Evolutionary conservation across 2,329 filamentous ascomycete species (phyloP), one percentile per base, ranked within the genome.

Genomic region (Paracamarosporium sp.): DNA sequence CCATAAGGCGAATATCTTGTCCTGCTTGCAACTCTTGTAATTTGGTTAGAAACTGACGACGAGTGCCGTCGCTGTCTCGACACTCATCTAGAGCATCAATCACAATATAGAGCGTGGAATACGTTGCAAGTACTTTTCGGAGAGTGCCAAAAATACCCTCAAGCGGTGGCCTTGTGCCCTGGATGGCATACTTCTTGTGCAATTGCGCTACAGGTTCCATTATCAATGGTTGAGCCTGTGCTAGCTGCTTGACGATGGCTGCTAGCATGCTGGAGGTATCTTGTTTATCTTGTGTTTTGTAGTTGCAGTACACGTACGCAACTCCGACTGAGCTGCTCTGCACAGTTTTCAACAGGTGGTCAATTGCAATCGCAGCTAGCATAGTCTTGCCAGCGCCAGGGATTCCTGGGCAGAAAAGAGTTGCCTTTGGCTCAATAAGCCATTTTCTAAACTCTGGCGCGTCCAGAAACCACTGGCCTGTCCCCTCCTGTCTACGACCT

Each of bases 381-480:
- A 48, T 36, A 1, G 30, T 48, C 30, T 48, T 48, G 1, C 30
- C 17, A 15, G 45, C 17, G 9, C 45, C 30, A 9, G 30, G 45
- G 4, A 48, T 48, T 15, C 45, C 45, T 35, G 20, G 30, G 20
- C 20, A 48, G 45, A 48, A 35, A 8, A 84, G 56, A 0, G 67
- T 79, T 20, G 73, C 58, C 1, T 61, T 60, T 0, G 55, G 36
- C 0, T 28, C 8, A 38, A 25, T 17, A 6, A 55, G 25, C 54
- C 35, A 60, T 11, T 12, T 46, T 25, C 48, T n/a, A 6, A 56
- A 56, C 31, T 58, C 52, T 13, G 15, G 46, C 0, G 78, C 80
- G 2, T 76, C 60, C 0, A 84, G 58, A 1, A 85, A 64, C 81
- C 81, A 84, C 50, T 76, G 53, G 0, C 80, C 77, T 2, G 81